A percentile compares a stretch with the other conserved stretches of the same genome.
Conservation (phyloP, 768 basidiomycete species). For the Suillus placidus region DNA sequence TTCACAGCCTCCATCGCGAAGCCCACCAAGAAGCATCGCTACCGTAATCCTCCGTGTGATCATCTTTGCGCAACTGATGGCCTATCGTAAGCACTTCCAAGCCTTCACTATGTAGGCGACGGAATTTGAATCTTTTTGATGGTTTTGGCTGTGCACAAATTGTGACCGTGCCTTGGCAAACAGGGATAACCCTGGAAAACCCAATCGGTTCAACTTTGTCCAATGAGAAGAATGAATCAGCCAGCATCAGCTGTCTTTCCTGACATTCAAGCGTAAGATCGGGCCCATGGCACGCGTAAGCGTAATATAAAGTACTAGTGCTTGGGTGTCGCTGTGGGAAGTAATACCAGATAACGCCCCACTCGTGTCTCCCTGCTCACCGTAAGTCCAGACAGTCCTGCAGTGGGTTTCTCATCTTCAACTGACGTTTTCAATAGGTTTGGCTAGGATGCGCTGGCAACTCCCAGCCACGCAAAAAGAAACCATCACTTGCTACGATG, state of each 20-base stretch:
- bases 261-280: not conserved
- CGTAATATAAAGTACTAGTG: not conserved
- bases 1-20: not conserved
- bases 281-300: not conserved
- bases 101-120: not conserved
- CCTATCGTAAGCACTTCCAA: not conserved
- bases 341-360: not conserved
- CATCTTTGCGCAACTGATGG: not conserved
- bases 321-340: not conserved
- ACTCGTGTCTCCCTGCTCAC: not conserved
- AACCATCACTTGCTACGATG: conserved; percentile 7
- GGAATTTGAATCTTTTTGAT: not conserved
- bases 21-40: not conserved
- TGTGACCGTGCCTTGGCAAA: not conserved
- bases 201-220: not conserved
- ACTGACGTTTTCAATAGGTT: not conserved
- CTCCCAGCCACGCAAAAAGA: not conserved
- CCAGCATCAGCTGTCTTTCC: not conserved
- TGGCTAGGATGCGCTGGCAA: not conserved
- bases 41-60: not conserved
- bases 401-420: not conserved
- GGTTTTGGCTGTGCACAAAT: not conserved
- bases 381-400: not conserved
- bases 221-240: not conserved
- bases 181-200: not conserved